Base-by-base conservation (phyloP, 2,329 filamentous ascomycete species). In the Colletotrichum liaoningense region DNA sequence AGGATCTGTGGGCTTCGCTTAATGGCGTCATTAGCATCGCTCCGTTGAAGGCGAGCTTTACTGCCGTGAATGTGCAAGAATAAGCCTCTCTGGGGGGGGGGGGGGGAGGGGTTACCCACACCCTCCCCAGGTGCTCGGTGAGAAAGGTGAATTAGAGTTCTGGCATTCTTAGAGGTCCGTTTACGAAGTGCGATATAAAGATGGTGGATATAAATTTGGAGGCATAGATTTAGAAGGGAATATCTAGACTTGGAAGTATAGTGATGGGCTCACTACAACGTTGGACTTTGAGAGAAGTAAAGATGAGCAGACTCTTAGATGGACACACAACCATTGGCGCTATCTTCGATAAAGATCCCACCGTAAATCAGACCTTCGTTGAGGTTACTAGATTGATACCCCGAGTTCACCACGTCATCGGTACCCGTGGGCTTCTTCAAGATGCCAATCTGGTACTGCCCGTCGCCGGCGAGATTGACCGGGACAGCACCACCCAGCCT, bases 341-440 rank as follows among this genome's bases (percentile, higher is more conserved):
- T 84, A 73, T 88, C 84, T 78, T 88, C 87, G 63, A 88, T 79
- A 75, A 88, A 88, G 33, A 88, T 78, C 2, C 86, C 85, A 9
- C 87, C 86, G 75, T 87, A 89, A 28, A 87, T 85, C 75, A 86
- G 80, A 0, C 87, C 87, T 75, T 89, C 87, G 70, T 86, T 79
- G 33, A 88, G 80, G 9, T 83, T 83, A 22, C 77, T 81, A 76
- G 85, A 82, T 77, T 89, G 87, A 75, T 83, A 88, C 4, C 87
- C 87, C 42, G 83, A 79, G 77, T 87, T 87, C 60, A 86, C 86
- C 14, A 88, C 85, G 71, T 89, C 86, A 76, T 74, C 84, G 78
- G 78, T 88, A 76, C 86, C 89, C 0, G 85, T 87, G 1, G 85
- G 85, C 79, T 87, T 90, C 86, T 91, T 91, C 72, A 91, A 81